Conservation (phyloP, 495 filamentous ascomycete species). For the Podospora sp. region DNA sequence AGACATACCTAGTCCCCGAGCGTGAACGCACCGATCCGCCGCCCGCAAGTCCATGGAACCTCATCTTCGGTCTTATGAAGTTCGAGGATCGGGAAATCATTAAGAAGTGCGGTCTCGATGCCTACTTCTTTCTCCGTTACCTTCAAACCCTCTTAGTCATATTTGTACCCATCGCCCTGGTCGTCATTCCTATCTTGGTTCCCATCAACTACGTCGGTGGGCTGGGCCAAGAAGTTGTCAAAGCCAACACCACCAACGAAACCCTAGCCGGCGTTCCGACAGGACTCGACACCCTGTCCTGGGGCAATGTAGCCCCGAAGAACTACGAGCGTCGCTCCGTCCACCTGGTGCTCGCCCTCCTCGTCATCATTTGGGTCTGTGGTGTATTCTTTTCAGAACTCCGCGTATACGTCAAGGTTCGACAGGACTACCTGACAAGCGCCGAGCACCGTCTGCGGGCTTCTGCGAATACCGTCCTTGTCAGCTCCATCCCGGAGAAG, state of each 20-base stretch:
- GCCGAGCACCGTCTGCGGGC: conserved; percentile 92
- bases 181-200: conserved; percentile 83
- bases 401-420: conserved; percentile 87
- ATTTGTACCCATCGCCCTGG: conserved; percentile 75
- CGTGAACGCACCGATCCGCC: conserved; percentile 77
- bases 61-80: conserved; percentile 71
- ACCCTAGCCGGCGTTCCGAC: conserved; percentile 33
- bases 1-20: conserved; percentile 89
- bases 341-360: conserved; percentile 80
- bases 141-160: conserved; percentile 91
- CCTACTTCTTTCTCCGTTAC: conserved; percentile 97
- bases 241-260: conserved; percentile 36
- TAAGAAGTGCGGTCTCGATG: conserved; percentile 91
- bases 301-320: conserved; percentile 81
- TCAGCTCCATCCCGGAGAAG: conserved; percentile 83
- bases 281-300: conserved; percentile 79
- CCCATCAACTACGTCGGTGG: conserved; percentile 80
- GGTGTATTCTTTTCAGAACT: conserved; percentile 87
- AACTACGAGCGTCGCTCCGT: conserved; percentile 83
- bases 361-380: conserved; percentile 81
- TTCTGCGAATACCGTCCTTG: conserved; percentile 94
- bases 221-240: conserved; percentile 57
- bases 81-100: conserved; percentile 87
- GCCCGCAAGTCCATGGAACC: conserved; percentile 67
- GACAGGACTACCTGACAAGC: conserved; percentile 93